Percentiles rank a stretch among this genome's conserved stretches.
Conservation (phyloP, 495 filamentous ascomycete genomes). For the Neurospora tetrasperma region DNA sequence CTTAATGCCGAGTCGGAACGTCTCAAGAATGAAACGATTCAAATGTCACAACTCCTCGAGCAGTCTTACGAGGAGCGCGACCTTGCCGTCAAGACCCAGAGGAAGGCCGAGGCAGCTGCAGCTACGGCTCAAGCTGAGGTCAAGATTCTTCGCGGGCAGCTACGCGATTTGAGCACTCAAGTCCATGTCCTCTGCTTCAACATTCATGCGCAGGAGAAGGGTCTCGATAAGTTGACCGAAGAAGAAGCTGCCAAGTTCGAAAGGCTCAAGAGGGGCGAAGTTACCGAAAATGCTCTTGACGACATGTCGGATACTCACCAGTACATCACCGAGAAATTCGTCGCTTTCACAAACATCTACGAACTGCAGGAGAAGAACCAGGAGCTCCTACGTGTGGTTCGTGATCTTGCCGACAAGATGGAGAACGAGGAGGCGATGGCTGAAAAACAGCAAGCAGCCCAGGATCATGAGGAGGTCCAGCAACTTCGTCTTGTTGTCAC, state of each 20-base stretch:
- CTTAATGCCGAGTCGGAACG: constrained; percentile 57
- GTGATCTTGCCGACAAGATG: constrained; percentile 78
- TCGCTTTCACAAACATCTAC: constrained; percentile 69
- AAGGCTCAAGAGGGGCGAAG: constrained; percentile 55
- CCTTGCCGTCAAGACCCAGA: constrained; percentile 45
- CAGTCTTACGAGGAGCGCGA: constrained; percentile 51
- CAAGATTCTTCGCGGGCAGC: constrained; percentile 70
- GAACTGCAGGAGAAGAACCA: constrained; percentile 86
- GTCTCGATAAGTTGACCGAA: constrained; percentile 57
- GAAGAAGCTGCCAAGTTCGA: constrained; percentile 58
- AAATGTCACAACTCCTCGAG: constrained; percentile 62
- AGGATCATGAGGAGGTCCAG: constrained; percentile 64
- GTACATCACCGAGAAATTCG: constrained; percentile 75
- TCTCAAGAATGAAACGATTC: constrained; percentile 60
- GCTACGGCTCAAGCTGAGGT: constrained; percentile 61
- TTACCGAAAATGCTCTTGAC: constrained; percentile 52
- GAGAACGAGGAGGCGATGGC: constrained; percentile 76
- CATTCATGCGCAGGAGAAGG: constrained; percentile 66
- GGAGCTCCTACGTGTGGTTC: constrained; percentile 67
- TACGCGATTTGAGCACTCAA: constrained; percentile 85
- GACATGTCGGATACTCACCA: constrained; percentile 69
- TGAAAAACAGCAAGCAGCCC: constrained; percentile 55
- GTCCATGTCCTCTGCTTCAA: constrained; percentile 82
- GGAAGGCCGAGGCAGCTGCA: constrained; percentile 65
- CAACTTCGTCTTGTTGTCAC: constrained; percentile 55